These are phyloP conservation scores for Ganoderma meredithae DNA, from an alignment of 1,284 basidiomycete genomes.

Conservation along the genomic window DNA sequence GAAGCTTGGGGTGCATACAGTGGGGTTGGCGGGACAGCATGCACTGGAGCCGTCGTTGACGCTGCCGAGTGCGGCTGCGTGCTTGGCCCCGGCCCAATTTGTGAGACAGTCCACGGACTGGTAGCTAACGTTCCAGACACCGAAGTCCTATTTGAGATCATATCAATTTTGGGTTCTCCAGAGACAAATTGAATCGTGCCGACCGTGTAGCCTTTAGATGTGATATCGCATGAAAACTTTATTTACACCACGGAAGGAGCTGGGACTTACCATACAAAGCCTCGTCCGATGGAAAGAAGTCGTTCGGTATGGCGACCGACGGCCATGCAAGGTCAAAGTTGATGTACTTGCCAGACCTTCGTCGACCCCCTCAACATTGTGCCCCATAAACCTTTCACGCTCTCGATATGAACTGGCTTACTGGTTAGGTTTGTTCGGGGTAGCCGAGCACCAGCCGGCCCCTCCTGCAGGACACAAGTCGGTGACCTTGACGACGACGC, in stretches of 20 bases:
- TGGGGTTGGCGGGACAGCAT: constrained; percentile 75
- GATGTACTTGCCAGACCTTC: constrained; percentile 67
- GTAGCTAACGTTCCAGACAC: constrained; percentile 83
- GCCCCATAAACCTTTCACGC: neutral
- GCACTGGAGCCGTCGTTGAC: constrained; percentile 63
- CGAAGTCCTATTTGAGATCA: constrained; percentile 64
- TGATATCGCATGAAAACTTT: neutral
- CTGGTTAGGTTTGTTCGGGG: constrained; percentile 64
- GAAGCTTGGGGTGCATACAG: constrained; percentile 46
- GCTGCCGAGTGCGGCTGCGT: constrained; percentile 69
- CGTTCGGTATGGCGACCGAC: constrained; percentile 68
- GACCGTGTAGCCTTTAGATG: constrained; percentile 50
- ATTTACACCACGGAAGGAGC: neutral
- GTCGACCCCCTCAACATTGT: neutral
- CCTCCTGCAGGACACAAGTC: constrained; percentile 73
- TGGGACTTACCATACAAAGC: constrained; percentile 58
- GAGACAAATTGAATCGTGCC: constrained; percentile 23
- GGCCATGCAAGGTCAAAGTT: constrained; percentile 84
- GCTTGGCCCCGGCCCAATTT: constrained; percentile 67
- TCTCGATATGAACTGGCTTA: constrained; percentile 44
- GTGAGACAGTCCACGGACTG: constrained; percentile 62
- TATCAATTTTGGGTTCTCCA: neutral
- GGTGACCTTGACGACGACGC: constrained; percentile 75
- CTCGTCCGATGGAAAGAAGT: constrained; percentile 77
- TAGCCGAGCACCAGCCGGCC: constrained; percentile 74